A percentile compares a stretch with the other conserved stretches of the same genome.
These are phyloP conservation scores for Mycena latifolia DNA, from an alignment of 768 basidiomycete genomes.

Conservation along the genomic window DNA sequence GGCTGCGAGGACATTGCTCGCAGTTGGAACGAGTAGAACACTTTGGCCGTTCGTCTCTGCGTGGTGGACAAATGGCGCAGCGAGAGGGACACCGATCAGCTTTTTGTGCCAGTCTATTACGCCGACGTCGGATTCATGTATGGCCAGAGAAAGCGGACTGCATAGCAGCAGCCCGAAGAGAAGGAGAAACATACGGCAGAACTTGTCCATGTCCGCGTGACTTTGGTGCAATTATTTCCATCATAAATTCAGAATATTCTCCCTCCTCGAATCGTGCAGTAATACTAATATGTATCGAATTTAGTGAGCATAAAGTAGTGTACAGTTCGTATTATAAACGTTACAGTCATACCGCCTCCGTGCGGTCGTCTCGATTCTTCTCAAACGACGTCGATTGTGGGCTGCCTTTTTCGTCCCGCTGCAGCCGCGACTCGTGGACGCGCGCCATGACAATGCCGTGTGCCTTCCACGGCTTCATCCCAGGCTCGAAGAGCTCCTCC, in stretches of 20 bases:
- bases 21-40: slow-evolving; percentile 74
- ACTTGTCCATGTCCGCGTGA: too few relatives aligned
- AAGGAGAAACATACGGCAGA: slow-evolving; percentile 22
- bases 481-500: slow-evolving; percentile 54
- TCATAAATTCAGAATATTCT: too few relatives aligned
- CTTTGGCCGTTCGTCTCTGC: slow-evolving; percentile 50
- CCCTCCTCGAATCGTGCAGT: not conserved
- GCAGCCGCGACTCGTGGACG: slow-evolving; percentile 35
- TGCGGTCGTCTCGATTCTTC: slow-evolving; percentile 10
- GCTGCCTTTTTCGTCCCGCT: slow-evolving; percentile 3
- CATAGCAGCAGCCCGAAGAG: slow-evolving; percentile 30
- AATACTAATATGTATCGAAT: not conserved
- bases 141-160: slow-evolving; percentile 50
- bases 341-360: slow-evolving; percentile 2
- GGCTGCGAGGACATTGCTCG: slow-evolving; percentile 83
- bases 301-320: not conserved
- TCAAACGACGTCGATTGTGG: slow-evolving; percentile 27
- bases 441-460: slow-evolving; percentile 47
- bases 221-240: too few relatives aligned
- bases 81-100: slow-evolving; percentile 79
- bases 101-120: slow-evolving; percentile 90
- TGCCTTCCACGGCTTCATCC: slow-evolving; percentile 48
- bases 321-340: not conserved
- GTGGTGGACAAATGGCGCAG: slow-evolving; percentile 71
- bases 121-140: slow-evolving; percentile 83